Evolutionary conservation across 495 filamentous ascomycete species (phyloP).

Genomic region (Thermochaetoides thermophila): DNA sequence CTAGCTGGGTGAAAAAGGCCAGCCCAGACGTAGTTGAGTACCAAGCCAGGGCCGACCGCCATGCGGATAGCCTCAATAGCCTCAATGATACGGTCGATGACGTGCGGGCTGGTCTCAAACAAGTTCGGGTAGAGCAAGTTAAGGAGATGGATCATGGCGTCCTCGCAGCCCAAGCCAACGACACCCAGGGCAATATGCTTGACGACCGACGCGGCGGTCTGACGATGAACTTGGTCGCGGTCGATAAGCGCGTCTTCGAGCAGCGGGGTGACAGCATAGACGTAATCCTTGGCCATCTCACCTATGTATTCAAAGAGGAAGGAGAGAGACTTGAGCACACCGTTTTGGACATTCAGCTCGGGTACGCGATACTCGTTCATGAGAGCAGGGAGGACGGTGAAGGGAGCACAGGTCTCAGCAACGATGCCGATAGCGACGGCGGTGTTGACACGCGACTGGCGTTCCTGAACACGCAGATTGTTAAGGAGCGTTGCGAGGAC

Average conservation of each 20-base stretch:
- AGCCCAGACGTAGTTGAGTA: slow-evolving; percentile 97
- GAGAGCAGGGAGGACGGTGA: slow-evolving; percentile 93
- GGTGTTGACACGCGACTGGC: slow-evolving; percentile 95
- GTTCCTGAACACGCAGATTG: slow-evolving; percentile 92
- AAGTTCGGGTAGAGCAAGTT: slow-evolving; percentile 94
- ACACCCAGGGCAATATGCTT: slow-evolving; percentile 95
- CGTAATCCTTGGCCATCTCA: slow-evolving; percentile 99
- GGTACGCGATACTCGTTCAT: slow-evolving; percentile 99
- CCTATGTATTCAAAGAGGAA: slow-evolving; percentile 99
- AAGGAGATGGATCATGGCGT: slow-evolving; percentile 94
- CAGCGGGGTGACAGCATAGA: slow-evolving; percentile 94
- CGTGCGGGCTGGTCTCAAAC: slow-evolving; percentile 96
- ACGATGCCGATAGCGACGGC: slow-evolving; percentile 99
- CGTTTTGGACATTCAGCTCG: slow-evolving; percentile 97
- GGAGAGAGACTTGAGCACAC: slow-evolving; percentile 89
- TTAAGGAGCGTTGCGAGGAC: slow-evolving; percentile 91
- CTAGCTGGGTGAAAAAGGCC: slow-evolving; percentile 93
- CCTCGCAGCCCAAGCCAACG: slow-evolving; percentile 93
- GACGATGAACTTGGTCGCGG: slow-evolving; percentile 94
- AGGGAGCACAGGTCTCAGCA: slow-evolving; percentile 98
- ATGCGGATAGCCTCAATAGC: slow-evolving; percentile 93
- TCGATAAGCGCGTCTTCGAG: slow-evolving; percentile 97
- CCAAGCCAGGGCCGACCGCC: slow-evolving; percentile 77
- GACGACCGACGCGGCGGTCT: slow-evolving; percentile 90
- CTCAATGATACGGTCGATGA: slow-evolving; percentile 94